Conservation (phyloP, 768 basidiomycete genomes). For the Candolleomyces aberdarensis region DNA sequence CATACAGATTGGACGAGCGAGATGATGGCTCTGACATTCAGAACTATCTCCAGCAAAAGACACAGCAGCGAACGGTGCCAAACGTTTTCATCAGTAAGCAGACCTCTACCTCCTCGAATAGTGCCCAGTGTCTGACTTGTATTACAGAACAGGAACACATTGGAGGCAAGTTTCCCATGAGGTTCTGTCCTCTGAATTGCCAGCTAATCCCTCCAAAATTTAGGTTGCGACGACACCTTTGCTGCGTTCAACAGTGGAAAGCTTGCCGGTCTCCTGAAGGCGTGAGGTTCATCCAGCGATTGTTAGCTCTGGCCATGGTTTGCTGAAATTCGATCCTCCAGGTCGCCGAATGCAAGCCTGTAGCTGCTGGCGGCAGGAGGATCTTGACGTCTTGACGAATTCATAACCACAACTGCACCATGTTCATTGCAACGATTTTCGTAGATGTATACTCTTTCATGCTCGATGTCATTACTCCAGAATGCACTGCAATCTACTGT, state of each 20-base stretch:
- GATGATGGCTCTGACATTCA: constrained; percentile 65
- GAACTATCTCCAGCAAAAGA: constrained; percentile 58
- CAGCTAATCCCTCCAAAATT: background rate
- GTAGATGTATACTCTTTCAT: background rate
- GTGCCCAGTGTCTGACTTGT: background rate
- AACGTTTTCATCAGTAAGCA: constrained; percentile 72
- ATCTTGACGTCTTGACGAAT: no score
- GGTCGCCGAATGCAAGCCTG: constrained; percentile 1
- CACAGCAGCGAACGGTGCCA: constrained; percentile 70
- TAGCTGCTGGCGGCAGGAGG: background rate
- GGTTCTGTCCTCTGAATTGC: background rate
- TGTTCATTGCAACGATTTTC: background rate
- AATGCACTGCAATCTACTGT: no score
- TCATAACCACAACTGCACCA: no score
- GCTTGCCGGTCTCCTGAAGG: constrained; percentile 25
- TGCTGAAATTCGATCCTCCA: constrained; percentile 1
- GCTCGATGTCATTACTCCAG: no score
- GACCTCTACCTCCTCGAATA: background rate
- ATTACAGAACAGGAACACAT: constrained; percentile 47
- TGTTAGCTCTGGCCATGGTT: background rate
- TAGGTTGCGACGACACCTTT: constrained; percentile 38
- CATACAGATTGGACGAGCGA: constrained; percentile 51
- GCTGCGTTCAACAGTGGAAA: constrained; percentile 27
- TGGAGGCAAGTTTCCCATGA: constrained; percentile 39
- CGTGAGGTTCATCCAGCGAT: constrained; percentile 20